Conservation (phyloP, 306 rosid species). For the Casuarina equisetifolia region DNA sequence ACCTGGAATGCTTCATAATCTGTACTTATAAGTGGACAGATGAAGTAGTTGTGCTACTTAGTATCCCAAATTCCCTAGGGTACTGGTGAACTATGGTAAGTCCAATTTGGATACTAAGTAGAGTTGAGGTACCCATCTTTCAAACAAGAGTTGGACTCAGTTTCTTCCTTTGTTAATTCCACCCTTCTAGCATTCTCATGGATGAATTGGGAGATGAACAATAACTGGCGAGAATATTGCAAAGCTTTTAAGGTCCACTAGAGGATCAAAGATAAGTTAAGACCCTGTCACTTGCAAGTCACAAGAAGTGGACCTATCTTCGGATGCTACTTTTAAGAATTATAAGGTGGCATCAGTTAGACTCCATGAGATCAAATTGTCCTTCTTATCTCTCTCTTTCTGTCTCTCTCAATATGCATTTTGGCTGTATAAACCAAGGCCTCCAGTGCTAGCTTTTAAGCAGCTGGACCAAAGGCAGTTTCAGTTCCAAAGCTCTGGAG, state of each 20-base stretch:
- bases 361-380: neutral
- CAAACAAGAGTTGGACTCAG: neutral
- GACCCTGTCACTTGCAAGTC: neutral
- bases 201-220: neutral
- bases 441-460: neutral
- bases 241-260: constrained; percentile 3
- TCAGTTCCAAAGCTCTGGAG: neutral
- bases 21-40: neutral
- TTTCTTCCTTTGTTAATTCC: neutral
- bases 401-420: neutral
- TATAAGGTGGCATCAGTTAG: constrained; percentile 18
- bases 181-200: neutral
- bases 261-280: neutral
- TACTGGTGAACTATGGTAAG: neutral
- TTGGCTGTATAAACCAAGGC: neutral
- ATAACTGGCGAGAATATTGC: constrained; percentile 9
- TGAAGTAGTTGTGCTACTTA: neutral
- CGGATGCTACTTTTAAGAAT: neutral
- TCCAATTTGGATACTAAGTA: neutral
- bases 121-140: neutral
- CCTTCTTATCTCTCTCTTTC: neutral
- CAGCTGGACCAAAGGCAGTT: neutral
- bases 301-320: neutral
- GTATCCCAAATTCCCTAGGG: neutral
- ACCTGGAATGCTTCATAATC: neutral